Evolutionary conservation across 148 eudicot species (phyloP).

Genomic region (Persicaria maculosa): DNA sequence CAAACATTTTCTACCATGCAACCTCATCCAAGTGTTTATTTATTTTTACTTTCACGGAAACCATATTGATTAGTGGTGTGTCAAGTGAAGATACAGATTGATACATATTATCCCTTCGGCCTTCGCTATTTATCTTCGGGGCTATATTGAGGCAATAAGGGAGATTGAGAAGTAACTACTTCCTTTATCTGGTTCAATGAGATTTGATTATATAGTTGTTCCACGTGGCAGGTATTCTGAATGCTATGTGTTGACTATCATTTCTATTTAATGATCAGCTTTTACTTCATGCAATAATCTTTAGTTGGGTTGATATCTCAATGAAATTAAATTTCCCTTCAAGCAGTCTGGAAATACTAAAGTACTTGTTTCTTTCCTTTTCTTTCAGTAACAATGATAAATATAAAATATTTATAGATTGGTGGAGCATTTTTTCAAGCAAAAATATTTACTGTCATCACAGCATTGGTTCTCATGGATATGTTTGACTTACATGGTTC

Average conservation of each 20-base stretch:
- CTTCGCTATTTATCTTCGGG: conserved; percentile 52
- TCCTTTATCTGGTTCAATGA: conserved; percentile 21
- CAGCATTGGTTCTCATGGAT: neutral
- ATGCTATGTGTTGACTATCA: neutral
- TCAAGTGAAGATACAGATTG: neutral
- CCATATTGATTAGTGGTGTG: neutral
- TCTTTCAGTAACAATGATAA: too few relatives aligned
- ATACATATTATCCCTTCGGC: neutral
- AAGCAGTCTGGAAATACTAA: conserved; percentile 1
- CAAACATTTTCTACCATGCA: conserved; percentile 3
- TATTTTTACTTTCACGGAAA: neutral
- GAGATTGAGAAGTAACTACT: conserved; percentile 79
- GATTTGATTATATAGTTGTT: conserved; percentile 87
- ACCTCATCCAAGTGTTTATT: neutral
- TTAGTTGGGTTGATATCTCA: neutral
- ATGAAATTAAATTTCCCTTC: too few relatives aligned
- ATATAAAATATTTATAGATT: too few relatives aligned
- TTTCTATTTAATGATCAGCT: neutral
- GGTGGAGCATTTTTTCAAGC: too few relatives aligned
- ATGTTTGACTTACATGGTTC: too few relatives aligned
- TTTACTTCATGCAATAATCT: neutral
- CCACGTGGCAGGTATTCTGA: conserved; percentile 84
- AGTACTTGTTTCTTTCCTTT: too few relatives aligned
- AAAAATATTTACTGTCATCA: too few relatives aligned
- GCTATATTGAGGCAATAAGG: conserved; percentile 82